Base-by-base conservation (phyloP, 257 asterid species). In the Phtheirospermum japonicum region DNA sequence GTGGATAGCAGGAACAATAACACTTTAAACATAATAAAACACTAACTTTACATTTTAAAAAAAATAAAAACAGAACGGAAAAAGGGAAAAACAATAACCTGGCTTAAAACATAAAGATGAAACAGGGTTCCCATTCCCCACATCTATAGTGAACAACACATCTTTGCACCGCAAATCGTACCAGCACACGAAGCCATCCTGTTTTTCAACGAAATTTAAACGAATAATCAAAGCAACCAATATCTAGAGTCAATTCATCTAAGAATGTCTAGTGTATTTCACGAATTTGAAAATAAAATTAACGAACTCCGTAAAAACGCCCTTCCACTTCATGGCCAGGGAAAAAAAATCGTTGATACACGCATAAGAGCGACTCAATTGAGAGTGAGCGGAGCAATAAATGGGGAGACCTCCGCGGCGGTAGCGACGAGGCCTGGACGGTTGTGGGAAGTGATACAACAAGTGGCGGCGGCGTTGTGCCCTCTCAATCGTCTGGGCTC, bases 141-240 rank as follows among this genome's bases (percentile, higher is more conserved):
- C 79, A 70, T 89, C 94, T 82, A 82, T 74, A 11, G 69, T 69
- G 64, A 74, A 80, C 66, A 89, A 57, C 73, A 70, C 77, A 62
- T 89, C 95, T 75, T 83, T 81, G 85, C 97, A 83, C 70, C 97
- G 84, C 77, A 93, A 71, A 77, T 89, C 97, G 71, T 83, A 79
- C 85, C 80, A 85, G 80, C 96, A 83, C n/a, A 89, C 73, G 71
- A 67, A 56, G 34, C 96, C 97, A 78, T 89, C 96, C 97, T 87
- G 58, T 13, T 59, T 30, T 7, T 18, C 57, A 45, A 48, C 3
- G 12, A 63, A 64, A 75, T 36, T 26, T 0, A 52, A 59, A 52
- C 36, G 59, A 48, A 66, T 13, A 68, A 63, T 34, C 20, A 23
- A 40, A 9, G 57, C 4, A 39, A 11, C 46, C 4, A 39, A 0